phyloP scores from a whole-genome alignment of 805 yeast species.

The Pichia insulana region DNA sequence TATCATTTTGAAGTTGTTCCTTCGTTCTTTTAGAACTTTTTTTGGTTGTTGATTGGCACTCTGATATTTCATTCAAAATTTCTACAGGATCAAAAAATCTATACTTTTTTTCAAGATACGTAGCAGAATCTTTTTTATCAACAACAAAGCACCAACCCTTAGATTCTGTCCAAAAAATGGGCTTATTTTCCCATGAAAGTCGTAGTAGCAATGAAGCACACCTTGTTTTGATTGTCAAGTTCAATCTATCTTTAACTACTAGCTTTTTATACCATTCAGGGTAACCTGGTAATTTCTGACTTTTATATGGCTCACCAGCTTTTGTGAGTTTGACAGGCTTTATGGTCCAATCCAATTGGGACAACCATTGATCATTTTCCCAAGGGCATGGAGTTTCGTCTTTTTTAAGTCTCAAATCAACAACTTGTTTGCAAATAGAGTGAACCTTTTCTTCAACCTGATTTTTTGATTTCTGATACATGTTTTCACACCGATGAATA shows the following conservation, averaged over 20 bases:
- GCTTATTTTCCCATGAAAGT: slow-evolving; percentile 77
- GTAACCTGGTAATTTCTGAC: slow-evolving; percentile 77
- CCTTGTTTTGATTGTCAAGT: slow-evolving; percentile 63
- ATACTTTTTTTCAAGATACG: slow-evolving; percentile 34
- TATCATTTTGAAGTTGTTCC: not conserved
- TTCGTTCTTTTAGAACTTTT: not conserved
- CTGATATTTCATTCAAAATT: slow-evolving; percentile 13
- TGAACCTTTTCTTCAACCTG: slow-evolving; percentile 52
- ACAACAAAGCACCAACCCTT: slow-evolving; percentile 88
- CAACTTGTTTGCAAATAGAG: slow-evolving; percentile 52
- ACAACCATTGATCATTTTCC: slow-evolving; percentile 76
- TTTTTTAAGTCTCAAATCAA: slow-evolving; percentile 27
- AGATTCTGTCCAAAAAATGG: slow-evolving; percentile 69
- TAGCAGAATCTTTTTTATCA: slow-evolving; percentile 30
- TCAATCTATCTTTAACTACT: slow-evolving; percentile 33
- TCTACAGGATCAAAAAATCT: slow-evolving; percentile 12
- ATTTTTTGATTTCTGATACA: slow-evolving; percentile 50
- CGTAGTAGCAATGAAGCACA: slow-evolving; percentile 67
- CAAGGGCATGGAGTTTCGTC: slow-evolving; percentile 34
- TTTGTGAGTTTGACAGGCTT: slow-evolving; percentile 54
- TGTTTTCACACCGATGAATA: slow-evolving; percentile 55
- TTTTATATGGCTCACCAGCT: slow-evolving; percentile 57
- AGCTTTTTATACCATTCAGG: slow-evolving; percentile 87
- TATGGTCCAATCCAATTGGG: slow-evolving; percentile 82
- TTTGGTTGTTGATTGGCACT: not conserved